These are phyloP conservation scores for Teratosphaeria nubilosa DNA, from an alignment of 2,329 filamentous ascomycete genomes.

Conservation along the genomic window DNA sequence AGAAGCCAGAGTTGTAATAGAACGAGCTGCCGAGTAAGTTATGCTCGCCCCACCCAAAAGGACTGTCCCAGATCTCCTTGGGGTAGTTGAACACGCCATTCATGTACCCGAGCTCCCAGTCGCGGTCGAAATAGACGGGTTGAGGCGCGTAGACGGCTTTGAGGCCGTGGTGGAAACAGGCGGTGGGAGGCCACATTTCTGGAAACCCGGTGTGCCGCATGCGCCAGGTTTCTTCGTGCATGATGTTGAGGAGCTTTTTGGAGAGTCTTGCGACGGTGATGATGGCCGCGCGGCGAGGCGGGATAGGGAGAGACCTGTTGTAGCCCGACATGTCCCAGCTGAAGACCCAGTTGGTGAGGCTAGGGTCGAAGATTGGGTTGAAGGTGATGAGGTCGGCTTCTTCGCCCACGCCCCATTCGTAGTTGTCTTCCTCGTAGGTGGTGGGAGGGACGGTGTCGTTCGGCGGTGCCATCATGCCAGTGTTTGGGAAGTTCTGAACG, in stretches of 20 bases:
- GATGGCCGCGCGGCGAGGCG: slow-evolving; percentile 66
- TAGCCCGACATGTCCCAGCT: slow-evolving; percentile 60
- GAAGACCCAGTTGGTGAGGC: slow-evolving; percentile 64
- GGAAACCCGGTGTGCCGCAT: slow-evolving; percentile 65
- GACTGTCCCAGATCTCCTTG: slow-evolving; percentile 33
- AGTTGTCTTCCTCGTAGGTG: slow-evolving; percentile 51
- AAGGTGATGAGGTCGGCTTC: slow-evolving; percentile 65
- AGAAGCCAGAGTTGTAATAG: slow-evolving; percentile 42
- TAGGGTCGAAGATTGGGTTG: slow-evolving; percentile 68
- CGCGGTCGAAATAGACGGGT: slow-evolving; percentile 68
- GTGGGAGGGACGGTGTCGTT: slow-evolving; percentile 55
- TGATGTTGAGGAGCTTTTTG: slow-evolving; percentile 59
- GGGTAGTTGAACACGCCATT: slow-evolving; percentile 41
- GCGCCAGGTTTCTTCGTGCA: slow-evolving; percentile 66
- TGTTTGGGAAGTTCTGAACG: slow-evolving; percentile 33
- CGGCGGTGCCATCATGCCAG: slow-evolving; percentile 46
- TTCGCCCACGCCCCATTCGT: slow-evolving; percentile 66
- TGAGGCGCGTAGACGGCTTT: slow-evolving; percentile 72
- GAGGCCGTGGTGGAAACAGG: slow-evolving; percentile 64
- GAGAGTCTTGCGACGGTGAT: slow-evolving; percentile 67
- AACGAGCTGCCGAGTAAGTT: slow-evolving; percentile 41
- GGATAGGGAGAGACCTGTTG: slow-evolving; percentile 41
- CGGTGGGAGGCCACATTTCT: slow-evolving; percentile 68
- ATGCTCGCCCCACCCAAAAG: slow-evolving; percentile 43
- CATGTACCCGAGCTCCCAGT: slow-evolving; percentile 48